phyloP scores from a whole-genome alignment of 2,329 filamentous ascomycete genomes.

The Eutypella sp. region DNA sequence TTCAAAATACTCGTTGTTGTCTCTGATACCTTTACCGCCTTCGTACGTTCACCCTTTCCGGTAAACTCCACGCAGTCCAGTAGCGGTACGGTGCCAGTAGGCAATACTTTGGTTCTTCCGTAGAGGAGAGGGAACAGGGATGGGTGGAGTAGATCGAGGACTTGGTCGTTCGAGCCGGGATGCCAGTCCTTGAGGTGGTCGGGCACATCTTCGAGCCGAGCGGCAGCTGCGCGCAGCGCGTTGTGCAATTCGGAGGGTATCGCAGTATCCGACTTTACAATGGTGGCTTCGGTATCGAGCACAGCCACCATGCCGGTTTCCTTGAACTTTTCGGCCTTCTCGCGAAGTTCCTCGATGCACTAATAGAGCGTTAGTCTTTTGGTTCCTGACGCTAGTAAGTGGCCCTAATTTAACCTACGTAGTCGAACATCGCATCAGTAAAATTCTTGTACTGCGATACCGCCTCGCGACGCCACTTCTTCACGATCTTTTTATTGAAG shows the following conservation, averaged over 20 bases:
- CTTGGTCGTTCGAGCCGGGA: slow-evolving; percentile 49
- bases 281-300: slow-evolving; percentile 34
- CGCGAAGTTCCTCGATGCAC: slow-evolving; percentile 38
- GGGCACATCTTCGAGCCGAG: slow-evolving; percentile 45
- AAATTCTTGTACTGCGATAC: slow-evolving; percentile 15
- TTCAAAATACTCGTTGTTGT: not conserved
- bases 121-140: slow-evolving; percentile 59
- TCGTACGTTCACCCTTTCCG: slow-evolving; percentile 25
- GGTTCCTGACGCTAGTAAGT: not conserved
- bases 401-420: slow-evolving; percentile 17
- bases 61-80: slow-evolving; percentile 20
- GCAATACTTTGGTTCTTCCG: slow-evolving; percentile 39
- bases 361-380: slow-evolving; percentile 5
- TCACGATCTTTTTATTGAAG: slow-evolving; percentile 15
- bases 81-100: slow-evolving; percentile 29
- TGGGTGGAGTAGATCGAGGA: slow-evolving; percentile 60
- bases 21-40: not conserved
- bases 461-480: slow-evolving; percentile 17
- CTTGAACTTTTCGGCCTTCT: slow-evolving; percentile 38
- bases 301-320: slow-evolving; percentile 33
- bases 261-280: slow-evolving; percentile 48
- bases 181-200: slow-evolving; percentile 54
- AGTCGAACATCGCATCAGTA: slow-evolving; percentile 31
- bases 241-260: slow-evolving; percentile 33
- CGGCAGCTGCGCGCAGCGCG: slow-evolving; percentile 38